Conservation (phyloP, 805 yeast genomes). For the Yarrowia phangngaensis region DNA sequence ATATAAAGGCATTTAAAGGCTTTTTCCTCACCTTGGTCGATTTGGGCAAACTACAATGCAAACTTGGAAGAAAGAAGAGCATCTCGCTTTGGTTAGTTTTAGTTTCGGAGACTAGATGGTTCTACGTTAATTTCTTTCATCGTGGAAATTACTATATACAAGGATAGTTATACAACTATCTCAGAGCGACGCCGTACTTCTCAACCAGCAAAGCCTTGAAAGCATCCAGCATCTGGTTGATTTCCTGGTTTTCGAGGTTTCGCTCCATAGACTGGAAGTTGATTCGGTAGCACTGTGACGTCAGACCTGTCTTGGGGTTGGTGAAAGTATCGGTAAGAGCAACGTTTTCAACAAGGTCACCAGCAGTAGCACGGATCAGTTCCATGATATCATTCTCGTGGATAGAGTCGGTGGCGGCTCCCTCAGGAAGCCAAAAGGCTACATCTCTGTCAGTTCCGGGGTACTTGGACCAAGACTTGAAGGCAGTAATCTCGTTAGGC, state of each 20-base stretch:
- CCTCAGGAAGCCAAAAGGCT: slow-evolving; percentile 78
- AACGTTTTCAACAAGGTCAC: slow-evolving; percentile 86
- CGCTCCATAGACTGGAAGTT: slow-evolving; percentile 96
- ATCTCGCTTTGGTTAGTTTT: too few species aligned
- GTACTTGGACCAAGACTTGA: slow-evolving; percentile 84
- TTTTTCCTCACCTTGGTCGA: too few species aligned
- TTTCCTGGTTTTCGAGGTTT: slow-evolving; percentile 77
- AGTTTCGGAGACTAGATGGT: too few species aligned
- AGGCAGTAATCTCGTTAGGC: slow-evolving; percentile 60
- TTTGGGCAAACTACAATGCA: too few species aligned
- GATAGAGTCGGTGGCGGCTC: slow-evolving; percentile 37
- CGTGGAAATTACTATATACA: not conserved
- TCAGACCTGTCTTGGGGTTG: slow-evolving; percentile 76
- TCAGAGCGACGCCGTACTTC: slow-evolving; percentile 55
- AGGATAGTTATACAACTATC: too few species aligned
- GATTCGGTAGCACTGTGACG: slow-evolving; percentile 82
- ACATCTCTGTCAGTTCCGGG: slow-evolving; percentile 85
- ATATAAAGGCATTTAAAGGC: too few species aligned
- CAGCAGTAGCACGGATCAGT: slow-evolving; percentile 72
- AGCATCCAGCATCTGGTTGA: slow-evolving; percentile 64
- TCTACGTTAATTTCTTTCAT: too few species aligned
- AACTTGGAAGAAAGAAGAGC: too few species aligned
- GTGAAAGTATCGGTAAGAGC: slow-evolving; percentile 70
- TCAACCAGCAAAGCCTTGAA: slow-evolving; percentile 57
- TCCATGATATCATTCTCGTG: slow-evolving; percentile 95